Evolutionary conservation across 2,329 filamentous ascomycete genomes (phyloP).

Genomic region (Alternaria triticina): DNA sequence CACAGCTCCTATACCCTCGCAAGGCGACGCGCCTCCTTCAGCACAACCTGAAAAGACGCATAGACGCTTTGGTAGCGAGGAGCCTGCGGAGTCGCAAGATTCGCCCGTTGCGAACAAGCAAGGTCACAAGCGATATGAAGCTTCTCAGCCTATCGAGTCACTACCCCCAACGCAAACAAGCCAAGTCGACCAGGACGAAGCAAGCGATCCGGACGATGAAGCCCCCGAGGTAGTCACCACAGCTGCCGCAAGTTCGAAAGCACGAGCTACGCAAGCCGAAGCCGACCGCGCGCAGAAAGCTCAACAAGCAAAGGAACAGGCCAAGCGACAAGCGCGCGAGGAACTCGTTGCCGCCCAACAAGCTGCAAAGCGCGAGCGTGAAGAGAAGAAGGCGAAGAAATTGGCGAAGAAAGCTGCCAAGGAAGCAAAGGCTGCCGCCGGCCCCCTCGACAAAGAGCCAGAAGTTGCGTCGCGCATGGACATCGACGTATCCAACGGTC

Average conservation of each 20-base stretch:
- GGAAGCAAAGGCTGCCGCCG: constrained; percentile 14
- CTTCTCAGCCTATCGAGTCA: neutral
- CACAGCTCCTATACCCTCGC: constrained; percentile 22
- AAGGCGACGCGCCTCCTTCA: constrained; percentile 15
- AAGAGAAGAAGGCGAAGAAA: constrained; percentile 39
- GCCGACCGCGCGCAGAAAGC: constrained; percentile 38
- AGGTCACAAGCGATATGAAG: constrained; percentile 20
- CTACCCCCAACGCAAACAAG: neutral
- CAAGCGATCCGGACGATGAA: constrained; percentile 47
- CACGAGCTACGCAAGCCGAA: constrained; percentile 36
- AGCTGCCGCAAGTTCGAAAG: constrained; percentile 37
- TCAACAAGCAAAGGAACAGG: constrained; percentile 34
- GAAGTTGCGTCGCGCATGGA: constrained; percentile 5
- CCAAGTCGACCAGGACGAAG: constrained; percentile 31
- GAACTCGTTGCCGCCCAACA: constrained; percentile 43
- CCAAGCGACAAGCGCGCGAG: constrained; percentile 38
- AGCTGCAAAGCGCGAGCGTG: constrained; percentile 39
- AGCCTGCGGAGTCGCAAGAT: constrained; percentile 22
- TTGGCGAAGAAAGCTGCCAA: constrained; percentile 25
- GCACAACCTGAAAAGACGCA: constrained; percentile 29
- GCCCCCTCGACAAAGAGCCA: constrained; percentile 10
- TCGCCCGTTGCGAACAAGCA: constrained; percentile 14
- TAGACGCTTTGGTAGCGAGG: constrained; percentile 47
- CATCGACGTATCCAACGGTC: constrained; percentile 52
- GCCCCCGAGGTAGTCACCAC: constrained; percentile 48